Percentiles rank a stretch among this genome's conserved stretches.
phyloP scores from a whole-genome alignment of 352 stramenopile genomes.

The Blastocystis sp. region DNA sequence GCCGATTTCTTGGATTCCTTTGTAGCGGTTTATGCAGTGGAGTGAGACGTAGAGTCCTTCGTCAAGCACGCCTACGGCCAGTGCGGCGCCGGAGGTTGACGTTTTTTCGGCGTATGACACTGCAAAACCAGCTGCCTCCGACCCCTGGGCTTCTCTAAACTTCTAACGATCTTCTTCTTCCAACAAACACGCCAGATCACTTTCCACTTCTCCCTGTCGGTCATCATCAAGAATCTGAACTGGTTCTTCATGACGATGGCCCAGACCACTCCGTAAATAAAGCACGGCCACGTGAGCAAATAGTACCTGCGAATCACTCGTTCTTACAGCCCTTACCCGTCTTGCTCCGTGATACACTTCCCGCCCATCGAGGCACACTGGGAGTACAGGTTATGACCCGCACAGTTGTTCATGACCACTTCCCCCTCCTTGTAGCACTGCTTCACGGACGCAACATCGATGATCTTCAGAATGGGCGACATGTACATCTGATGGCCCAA shows the following conservation, averaged over 20 bases:
- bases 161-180: slow-evolving; percentile 18
- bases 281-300: slow-evolving; percentile 45
- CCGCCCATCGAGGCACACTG: slow-evolving; percentile 21
- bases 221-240: slow-evolving; percentile 24
- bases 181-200: slow-evolving; percentile 46
- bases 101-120: slow-evolving; percentile 31
- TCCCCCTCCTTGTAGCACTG: slow-evolving; percentile 40
- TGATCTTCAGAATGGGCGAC: slow-evolving; percentile 35
- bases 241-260: slow-evolving; percentile 12
- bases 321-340: slow-evolving; percentile 4
- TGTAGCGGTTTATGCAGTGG: not conserved
- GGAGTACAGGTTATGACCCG: not conserved
- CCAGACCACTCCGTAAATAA: slow-evolving; percentile 54
- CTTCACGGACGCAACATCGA: slow-evolving; percentile 20
- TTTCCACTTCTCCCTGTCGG: slow-evolving; percentile 59
- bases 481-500: slow-evolving; percentile 77
- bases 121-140: not conserved
- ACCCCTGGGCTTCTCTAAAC: slow-evolving; percentile 35
- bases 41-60: slow-evolving; percentile 21
- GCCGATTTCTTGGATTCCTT: slow-evolving; percentile 19
- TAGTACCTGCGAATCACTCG: slow-evolving; percentile 8
- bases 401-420: slow-evolving; percentile 23
- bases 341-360: slow-evolving; percentile 21
- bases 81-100: not conserved
- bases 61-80: not conserved